phyloP scores from a whole-genome alignment of 2,329 filamentous ascomycete species.

The Stachybotrys echinatus region DNA sequence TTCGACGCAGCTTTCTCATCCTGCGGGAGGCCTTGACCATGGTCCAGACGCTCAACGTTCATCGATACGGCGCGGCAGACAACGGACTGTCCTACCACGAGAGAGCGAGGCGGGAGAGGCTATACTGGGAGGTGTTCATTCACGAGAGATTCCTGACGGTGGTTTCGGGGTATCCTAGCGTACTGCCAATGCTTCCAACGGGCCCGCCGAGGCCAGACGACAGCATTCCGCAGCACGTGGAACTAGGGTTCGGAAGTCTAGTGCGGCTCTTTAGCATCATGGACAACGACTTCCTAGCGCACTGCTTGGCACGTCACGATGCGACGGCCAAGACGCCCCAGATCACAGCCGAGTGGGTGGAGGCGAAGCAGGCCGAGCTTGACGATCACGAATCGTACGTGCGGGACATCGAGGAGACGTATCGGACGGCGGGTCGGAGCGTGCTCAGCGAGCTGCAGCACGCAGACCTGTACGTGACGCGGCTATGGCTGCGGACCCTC shows the following conservation, averaged over 20 bases:
- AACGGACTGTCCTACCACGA: background rate
- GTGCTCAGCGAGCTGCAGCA: constrained; percentile 32
- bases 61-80: constrained; percentile 25
- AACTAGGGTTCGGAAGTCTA: constrained; percentile 30
- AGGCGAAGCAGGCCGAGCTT: background rate
- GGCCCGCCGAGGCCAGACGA: constrained; percentile 24
- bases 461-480: constrained; percentile 33
- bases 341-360: constrained; percentile 4
- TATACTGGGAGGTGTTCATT: constrained; percentile 52
- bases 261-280: constrained; percentile 31
- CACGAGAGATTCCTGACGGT: constrained; percentile 53
- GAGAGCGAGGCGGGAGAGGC: constrained; percentile 27
- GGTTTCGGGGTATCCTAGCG: constrained; percentile 37
- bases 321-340: constrained; percentile 12
- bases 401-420: background rate
- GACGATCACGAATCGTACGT: constrained; percentile 13
- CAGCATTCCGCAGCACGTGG: constrained; percentile 27
- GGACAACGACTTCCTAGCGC: constrained; percentile 30
- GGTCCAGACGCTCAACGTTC: constrained; percentile 37
- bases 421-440: constrained; percentile 8
- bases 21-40: constrained; percentile 42
- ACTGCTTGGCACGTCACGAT: constrained; percentile 14
- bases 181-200: constrained; percentile 24
- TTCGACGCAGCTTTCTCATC: constrained; percentile 41
- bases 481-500: constrained; percentile 34